Evolutionary conservation across 129 eudicot species (phyloP).

Genomic region (Dittrichia graveolens): DNA sequence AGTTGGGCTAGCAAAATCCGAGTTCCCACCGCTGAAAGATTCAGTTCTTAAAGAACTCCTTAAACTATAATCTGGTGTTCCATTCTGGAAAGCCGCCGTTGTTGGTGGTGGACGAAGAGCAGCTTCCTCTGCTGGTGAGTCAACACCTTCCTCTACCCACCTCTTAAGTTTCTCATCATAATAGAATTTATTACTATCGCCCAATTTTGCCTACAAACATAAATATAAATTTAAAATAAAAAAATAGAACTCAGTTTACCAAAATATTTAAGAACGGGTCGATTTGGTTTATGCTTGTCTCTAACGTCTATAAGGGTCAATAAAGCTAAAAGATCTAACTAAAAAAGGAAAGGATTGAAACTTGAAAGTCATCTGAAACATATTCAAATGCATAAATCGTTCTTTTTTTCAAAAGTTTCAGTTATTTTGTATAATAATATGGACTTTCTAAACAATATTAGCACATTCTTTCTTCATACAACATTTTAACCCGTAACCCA

Average conservation of each 20-base stretch:
- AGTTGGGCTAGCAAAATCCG: slow-evolving; percentile 56
- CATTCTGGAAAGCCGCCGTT: slow-evolving; percentile 59
- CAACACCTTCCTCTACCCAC: slow-evolving; percentile 99
- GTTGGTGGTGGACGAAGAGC: slow-evolving; percentile 91
- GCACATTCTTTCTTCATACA: neutral
- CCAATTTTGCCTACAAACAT: slow-evolving; percentile 79
- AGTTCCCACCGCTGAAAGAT: slow-evolving; percentile 49
- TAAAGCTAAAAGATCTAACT: neutral
- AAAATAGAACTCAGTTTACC: neutral
- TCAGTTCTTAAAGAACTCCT: slow-evolving; percentile 57
- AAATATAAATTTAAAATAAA: neutral
- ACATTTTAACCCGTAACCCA: neutral
- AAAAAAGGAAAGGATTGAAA: neutral
- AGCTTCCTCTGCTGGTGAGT: slow-evolving; percentile 77
- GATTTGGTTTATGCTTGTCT: neutral
- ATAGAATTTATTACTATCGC: slow-evolving; percentile 83
- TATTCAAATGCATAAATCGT: neutral
- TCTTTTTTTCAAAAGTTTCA: neutral
- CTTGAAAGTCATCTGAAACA: neutral
- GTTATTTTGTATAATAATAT: neutral
- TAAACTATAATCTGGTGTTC: slow-evolving; percentile 66
- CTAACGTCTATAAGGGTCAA: neutral
- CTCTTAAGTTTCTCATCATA: slow-evolving; percentile 85
- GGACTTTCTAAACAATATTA: neutral
- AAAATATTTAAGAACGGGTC: neutral